phyloP scores from a whole-genome alignment of 2,329 filamentous ascomycete genomes.

The Nemania bipapillata region DNA sequence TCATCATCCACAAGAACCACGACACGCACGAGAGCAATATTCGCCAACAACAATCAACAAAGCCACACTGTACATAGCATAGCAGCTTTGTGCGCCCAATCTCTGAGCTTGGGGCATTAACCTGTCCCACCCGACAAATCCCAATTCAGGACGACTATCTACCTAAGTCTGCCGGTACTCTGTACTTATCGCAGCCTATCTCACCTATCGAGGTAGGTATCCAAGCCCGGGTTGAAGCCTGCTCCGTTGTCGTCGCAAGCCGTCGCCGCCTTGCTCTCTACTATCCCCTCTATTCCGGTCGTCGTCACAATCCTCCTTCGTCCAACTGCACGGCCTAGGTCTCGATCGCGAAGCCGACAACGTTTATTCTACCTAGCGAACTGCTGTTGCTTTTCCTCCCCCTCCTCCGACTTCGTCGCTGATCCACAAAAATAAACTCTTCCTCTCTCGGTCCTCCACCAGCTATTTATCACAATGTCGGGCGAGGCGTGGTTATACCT shows the following conservation, averaged over 20 bases:
- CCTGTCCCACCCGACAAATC: conserved; percentile 16
- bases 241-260: background rate
- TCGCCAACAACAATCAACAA: conserved; percentile 24
- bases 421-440: conserved; percentile 19
- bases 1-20: conserved; percentile 46
- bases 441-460: conserved; percentile 8
- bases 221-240: background rate
- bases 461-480: conserved; percentile 72
- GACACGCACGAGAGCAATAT: conserved; percentile 32
- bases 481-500: conserved; percentile 99
- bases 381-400: background rate
- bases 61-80: conserved; percentile 18
- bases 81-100: conserved; percentile 15
- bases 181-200: background rate
- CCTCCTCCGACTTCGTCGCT: background rate
- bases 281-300: conserved; percentile 15
- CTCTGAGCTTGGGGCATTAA: background rate
- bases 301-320: background rate
- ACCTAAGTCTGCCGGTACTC: too few species aligned
- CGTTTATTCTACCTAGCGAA: background rate
- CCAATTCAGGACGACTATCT: background rate
- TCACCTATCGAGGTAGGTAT: background rate
- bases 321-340: background rate
- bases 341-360: conserved; percentile 11
- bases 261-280: conserved; percentile 1